Evolutionary conservation across 768 basidiomycete genomes (phyloP), one percentile per base, ranked within the genome.

Genomic region (Hemileccinum impolitum): DNA sequence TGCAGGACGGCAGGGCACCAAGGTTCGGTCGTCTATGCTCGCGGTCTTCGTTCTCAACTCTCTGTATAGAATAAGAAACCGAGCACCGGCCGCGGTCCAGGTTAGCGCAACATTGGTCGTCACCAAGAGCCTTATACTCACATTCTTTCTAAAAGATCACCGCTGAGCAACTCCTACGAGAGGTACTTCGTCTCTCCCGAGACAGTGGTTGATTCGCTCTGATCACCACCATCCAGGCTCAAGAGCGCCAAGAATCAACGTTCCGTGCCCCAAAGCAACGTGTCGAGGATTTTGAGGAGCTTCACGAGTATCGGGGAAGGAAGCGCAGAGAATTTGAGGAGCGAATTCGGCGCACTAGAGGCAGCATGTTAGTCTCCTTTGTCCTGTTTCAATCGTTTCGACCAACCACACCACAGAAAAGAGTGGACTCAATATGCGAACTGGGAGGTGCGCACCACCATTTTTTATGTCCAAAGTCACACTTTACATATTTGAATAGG

Each of bases 271-370:
- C 96, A 11, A 90, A 86, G 60, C 96, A 99, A 65, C 82, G 94
- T 35, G 87, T 99, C 28, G 93, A 95, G 71, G 96, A 99, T 70
- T 90, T 93, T 59, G 96, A 99, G 66, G 82, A 87, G 61, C 78
- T 87, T 35, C 78, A 87, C 66, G 94, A 97, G 70, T 95, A 94
- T 63, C 84, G 90, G 46, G 92, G 91, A 11, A 72, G 94, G 53
- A 96, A 95, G 67, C 77, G 94, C 40, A 92, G 87, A 58, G 94
- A 97, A 67, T 97, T 93, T 52, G 94, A 97, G 72, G 93, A 94
- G 55, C 81, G 91, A 47, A 89, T 87, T 35, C 70, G 85, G 54
- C 77, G 87, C 57, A 90, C 85, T 14, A 75, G 88, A 53, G 86
- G 87, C 11, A 90, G 82, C 74, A 88, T 90, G 87, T 85, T 54